Evolutionary conservation across 1,139 yeast genomes (phyloP), one percentile per base, ranked within the genome.

Genomic region (Lodderomyces beijingensis): DNA sequence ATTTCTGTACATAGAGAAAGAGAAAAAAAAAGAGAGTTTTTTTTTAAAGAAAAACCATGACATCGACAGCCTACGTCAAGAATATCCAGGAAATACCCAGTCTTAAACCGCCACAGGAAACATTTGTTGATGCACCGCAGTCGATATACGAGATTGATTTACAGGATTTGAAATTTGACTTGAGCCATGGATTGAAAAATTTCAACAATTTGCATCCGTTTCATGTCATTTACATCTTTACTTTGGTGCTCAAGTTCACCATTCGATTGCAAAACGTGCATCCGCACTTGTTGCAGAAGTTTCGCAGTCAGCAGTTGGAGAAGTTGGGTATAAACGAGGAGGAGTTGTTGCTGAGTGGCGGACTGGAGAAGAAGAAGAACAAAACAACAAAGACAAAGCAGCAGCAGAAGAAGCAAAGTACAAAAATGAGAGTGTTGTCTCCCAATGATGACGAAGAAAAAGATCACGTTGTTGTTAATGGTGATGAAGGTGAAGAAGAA

Each of bases 81-180:
- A 53, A 51, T 29, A 35, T 40, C 4, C 37, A 41, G 31, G 72
- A 65, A 17, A 51, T 67, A 31, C 71, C 69, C 37, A 33, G 16
- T 27, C 57, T 67, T 42, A 67, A 65, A 39, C 57, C 55, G 7
- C 51, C 57, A 3, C 60, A 51, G 34, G 69, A 65, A 39, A 66
- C 74, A 15, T 67, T 67, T 47, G 64, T 56, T 19, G 74, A 67
- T 46, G 71, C 59, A 14, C 74, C 74, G 3, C 44, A 41, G 18
- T 45, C 53, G 16, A 40, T 64, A 8, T 60, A 55, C 5, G 73
- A 65, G 30, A 61, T 65, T 13, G 46, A 51, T 33, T 43, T 62
- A n/a, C 57, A 56, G 26, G 72, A 65, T 31, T 48, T 68, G 13
- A 53, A 50, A 9, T 55, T 57, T 38, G 70, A 65, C 38, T 43